Conservation (phyloP, 768 basidiomycete species). For the Serendipita vermifera region DNA sequence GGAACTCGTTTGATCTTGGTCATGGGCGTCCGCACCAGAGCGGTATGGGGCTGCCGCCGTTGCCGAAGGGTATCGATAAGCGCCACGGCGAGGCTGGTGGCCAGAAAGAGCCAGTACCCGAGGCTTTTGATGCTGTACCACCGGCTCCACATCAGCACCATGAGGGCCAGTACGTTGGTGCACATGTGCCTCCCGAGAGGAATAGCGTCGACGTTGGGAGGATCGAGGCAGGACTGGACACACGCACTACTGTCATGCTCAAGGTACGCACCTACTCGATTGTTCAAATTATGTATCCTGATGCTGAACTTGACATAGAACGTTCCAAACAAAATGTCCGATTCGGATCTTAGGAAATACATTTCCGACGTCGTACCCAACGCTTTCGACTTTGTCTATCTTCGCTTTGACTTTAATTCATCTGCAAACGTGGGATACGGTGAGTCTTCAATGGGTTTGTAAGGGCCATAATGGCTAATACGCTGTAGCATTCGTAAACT, state of each 20-base stretch:
- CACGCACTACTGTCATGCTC: constrained; percentile 35
- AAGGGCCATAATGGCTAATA: not conserved
- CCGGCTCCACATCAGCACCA: too few species aligned
- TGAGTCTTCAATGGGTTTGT: constrained; percentile 12
- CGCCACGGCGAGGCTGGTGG: not conserved
- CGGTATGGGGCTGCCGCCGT: not conserved
- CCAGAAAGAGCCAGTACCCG: too few species aligned
- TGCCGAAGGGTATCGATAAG: too few species aligned
- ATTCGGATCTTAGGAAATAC: constrained; percentile 53
- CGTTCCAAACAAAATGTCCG: constrained; percentile 84
- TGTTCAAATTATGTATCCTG: not conserved
- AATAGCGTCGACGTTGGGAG: constrained; percentile 53
- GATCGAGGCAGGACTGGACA: constrained; percentile 68
- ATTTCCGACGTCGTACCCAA: constrained; percentile 62
- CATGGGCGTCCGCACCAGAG: not conserved
- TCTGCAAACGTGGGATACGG: constrained; percentile 33
- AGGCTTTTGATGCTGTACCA: too few species aligned
- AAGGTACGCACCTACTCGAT: not conserved
- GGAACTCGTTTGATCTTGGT: not conserved
- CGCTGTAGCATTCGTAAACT: constrained; percentile 74
- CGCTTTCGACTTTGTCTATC: constrained; percentile 73
- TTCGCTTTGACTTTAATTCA: constrained; percentile 27
- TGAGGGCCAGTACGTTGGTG: too few species aligned
- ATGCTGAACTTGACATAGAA: constrained; percentile 80
- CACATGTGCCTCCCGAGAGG: too few species aligned